Conservation (phyloP, 164 flowering plant species). For the Santalum album region DNA sequence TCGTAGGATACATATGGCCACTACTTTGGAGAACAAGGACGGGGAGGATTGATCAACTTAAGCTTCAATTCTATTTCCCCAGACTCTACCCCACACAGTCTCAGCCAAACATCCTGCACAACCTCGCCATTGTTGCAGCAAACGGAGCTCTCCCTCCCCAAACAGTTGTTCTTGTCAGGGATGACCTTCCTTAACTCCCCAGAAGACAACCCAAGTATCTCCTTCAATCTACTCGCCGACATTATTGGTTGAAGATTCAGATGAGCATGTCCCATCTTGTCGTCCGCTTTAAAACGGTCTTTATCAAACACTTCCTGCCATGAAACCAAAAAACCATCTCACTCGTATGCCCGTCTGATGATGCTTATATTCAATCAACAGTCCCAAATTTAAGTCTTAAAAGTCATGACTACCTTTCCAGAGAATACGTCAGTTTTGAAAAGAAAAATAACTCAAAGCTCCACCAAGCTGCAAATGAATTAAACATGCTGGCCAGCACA, state of each 20-base stretch:
- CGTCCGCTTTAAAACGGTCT: slow-evolving; percentile 84
- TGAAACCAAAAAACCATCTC: too few relatives aligned
- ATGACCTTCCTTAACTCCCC: slow-evolving; percentile 59
- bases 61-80: slow-evolving; percentile 70
- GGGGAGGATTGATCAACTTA: slow-evolving; percentile 47
- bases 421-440: too few relatives aligned
- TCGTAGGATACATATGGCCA: too few relatives aligned
- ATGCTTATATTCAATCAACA: too few relatives aligned
- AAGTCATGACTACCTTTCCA: too few relatives aligned
- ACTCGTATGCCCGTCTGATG: too few relatives aligned
- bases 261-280: slow-evolving; percentile 78
- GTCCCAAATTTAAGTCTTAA: too few relatives aligned
- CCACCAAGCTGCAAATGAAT: too few relatives aligned
- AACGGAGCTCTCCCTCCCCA: slow-evolving; percentile 57
- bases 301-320: slow-evolving; percentile 79
- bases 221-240: slow-evolving; percentile 52
- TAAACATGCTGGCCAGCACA: too few relatives aligned
- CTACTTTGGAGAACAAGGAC: too few relatives aligned
- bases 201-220: slow-evolving; percentile 35
- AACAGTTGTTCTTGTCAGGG: slow-evolving; percentile 60
- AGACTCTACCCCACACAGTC: slow-evolving; percentile 65
- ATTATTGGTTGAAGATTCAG: slow-evolving; percentile 59
- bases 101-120: slow-evolving; percentile 65
- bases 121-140: slow-evolving; percentile 53
- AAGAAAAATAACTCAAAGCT: too few relatives aligned